Evolutionary conservation across 148 eudicot genomes (phyloP).

Genomic region (Vaccinium vitisidaea): DNA sequence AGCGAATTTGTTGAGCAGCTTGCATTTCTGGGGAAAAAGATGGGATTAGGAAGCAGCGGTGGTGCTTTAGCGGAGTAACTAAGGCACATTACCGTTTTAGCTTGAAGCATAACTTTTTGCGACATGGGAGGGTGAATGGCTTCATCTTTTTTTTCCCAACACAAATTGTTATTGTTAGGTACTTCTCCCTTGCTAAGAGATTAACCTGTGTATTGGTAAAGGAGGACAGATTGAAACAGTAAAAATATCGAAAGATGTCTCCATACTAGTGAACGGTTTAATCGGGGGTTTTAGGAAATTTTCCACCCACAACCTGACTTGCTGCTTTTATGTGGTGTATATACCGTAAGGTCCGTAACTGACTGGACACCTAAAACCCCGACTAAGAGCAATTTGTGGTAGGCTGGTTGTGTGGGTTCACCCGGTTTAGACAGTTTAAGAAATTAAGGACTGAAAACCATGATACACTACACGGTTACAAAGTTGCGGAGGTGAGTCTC

Average conservation of each 20-base stretch:
- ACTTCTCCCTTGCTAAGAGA: neutral
- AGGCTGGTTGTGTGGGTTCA: neutral
- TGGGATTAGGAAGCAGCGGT: slow-evolving; percentile 61
- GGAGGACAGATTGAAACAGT: neutral
- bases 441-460: neutral
- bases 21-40: slow-evolving; percentile 71
- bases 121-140: neutral
- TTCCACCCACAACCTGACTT: neutral
- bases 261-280: neutral
- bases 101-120: neutral
- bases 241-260: neutral
- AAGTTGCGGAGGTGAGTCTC: neutral
- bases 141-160: neutral
- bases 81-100: neutral
- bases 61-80: slow-evolving; percentile 36
- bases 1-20: slow-evolving; percentile 88
- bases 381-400: neutral
- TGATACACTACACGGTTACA: neutral
- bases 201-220: neutral
- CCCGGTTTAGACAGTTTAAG: neutral
- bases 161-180: neutral
- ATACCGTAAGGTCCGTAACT: neutral
- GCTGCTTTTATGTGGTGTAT: neutral
- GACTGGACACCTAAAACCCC: neutral
- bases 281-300: neutral